Evolutionary conservation across 805 yeast species (phyloP), one percentile per base, ranked within the genome.

Genomic region (Blastobotrys attinorum): DNA sequence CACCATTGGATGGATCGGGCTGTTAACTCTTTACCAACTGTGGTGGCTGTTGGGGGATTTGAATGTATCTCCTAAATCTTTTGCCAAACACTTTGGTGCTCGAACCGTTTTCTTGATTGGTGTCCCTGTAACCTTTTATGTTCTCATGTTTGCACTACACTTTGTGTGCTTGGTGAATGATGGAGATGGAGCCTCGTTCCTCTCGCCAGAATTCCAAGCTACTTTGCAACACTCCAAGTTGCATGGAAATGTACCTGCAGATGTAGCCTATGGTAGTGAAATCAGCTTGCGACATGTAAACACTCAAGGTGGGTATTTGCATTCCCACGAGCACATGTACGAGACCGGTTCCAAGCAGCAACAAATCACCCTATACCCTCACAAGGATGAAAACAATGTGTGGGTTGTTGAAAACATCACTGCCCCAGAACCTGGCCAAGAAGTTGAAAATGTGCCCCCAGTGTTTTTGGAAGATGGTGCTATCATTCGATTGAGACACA

Each of bases 41-140:
- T 88, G 96, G 96, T 59, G 61, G 47, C 54, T 76, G 10, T 58
- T 82, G 31, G 94, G 92, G 11, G 96, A 90, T 60, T 59, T 83
- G 31, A 61, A 65, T 3, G 66, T 81, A 3, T 35, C 74, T 1
- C 60, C 66, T 6, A 43, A 41, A 15, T 40, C 53, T 20, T 64
- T 77, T 49, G 49, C 64, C 15, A 64, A 61, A 43, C 78, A 75
- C 53, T 55, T 72, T 15, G 17, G 60, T 0, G 47, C 60, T 17
- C 69, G 81, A 31, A 50, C 68, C 0, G 44, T 66, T 13, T 63
- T 69, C 6, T 63, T 81, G 36, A 49, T 81, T 0, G 53, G 66
- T 0, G 58, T 83, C 1, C 94, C 97, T 3, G 36, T 70, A 0
- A 52, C 71, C 1, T 66, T 84, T 33, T 87, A 85, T 63, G 48